phyloP scores from a whole-genome alignment of 495 filamentous ascomycete genomes.

The Penicillium cinerascens region DNA sequence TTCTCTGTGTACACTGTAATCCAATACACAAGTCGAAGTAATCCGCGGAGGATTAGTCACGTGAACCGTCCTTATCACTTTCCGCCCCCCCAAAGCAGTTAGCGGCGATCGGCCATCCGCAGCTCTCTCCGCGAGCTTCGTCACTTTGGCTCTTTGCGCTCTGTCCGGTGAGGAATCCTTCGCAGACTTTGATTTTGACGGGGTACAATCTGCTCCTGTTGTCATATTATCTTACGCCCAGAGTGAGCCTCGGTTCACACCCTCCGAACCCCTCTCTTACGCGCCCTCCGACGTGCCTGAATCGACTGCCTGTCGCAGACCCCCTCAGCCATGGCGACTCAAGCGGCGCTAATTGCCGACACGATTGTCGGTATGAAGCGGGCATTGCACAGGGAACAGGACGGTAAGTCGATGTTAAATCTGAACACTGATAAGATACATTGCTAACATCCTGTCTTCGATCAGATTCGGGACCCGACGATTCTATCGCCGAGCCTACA shows the following conservation, averaged over 20 bases:
- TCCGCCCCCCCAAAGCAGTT: slow-evolving; percentile 25
- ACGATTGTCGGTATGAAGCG: slow-evolving; percentile 76
- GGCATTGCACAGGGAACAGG: slow-evolving; percentile 59
- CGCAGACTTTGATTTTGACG: not conserved
- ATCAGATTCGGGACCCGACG: slow-evolving; percentile 84
- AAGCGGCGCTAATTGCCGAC: slow-evolving; percentile 65
- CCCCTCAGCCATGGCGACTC: slow-evolving; percentile 59
- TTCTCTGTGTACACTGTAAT: not conserved
- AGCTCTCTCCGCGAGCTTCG: slow-evolving; percentile 31
- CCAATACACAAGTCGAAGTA: not conserved
- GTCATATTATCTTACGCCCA: not conserved
- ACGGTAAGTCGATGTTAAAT: slow-evolving; percentile 41
- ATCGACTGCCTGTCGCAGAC: slow-evolving; percentile 16
- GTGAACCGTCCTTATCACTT: slow-evolving; percentile 33
- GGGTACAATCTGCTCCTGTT: not conserved
- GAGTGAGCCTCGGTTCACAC: not conserved
- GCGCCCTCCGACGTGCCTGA: slow-evolving; percentile 18
- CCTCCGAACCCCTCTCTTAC: slow-evolving; percentile 9
- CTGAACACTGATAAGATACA: not conserved
- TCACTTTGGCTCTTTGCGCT: slow-evolving; percentile 14
- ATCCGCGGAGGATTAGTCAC: slow-evolving; percentile 18
- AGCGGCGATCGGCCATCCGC: slow-evolving; percentile 35
- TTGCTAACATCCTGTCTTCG: slow-evolving; percentile 11
- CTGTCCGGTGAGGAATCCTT: slow-evolving; percentile 5
- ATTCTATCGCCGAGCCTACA: slow-evolving; percentile 70